These are phyloP conservation scores for Flaveria ramosissima DNA, from an alignment of 129 eudicot genomes.

Conservation along the genomic window DNA sequence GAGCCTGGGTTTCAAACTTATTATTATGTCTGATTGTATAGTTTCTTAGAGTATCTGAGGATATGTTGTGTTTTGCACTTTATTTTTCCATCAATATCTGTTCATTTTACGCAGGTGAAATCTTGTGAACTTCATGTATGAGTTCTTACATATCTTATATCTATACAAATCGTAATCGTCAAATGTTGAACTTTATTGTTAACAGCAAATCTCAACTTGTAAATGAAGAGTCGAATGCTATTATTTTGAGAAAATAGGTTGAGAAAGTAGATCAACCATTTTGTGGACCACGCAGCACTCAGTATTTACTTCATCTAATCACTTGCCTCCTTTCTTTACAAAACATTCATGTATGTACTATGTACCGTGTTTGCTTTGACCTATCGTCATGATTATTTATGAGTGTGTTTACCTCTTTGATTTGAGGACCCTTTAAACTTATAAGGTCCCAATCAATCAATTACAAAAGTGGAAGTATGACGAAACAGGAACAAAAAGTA, in stretches of 20 bases:
- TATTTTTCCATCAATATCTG: slow-evolving; percentile 6
- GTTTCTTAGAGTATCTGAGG: not conserved
- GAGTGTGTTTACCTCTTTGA: not conserved
- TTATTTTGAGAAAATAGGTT: not conserved
- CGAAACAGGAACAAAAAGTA: slow-evolving; percentile 4
- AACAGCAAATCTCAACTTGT: not conserved
- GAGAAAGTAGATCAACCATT: not conserved
- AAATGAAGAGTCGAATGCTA: not conserved
- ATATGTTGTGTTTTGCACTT: not conserved
- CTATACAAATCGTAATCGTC: slow-evolving; percentile 13
- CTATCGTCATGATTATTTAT: slow-evolving; percentile 1
- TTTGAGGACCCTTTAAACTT: not conserved
- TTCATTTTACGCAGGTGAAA: not conserved
- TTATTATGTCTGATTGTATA: not conserved
- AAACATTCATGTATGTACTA: too few species aligned
- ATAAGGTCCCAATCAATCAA: not conserved
- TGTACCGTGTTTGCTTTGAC: not conserved
- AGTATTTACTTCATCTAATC: slow-evolving; percentile 2
- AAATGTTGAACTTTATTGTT: slow-evolving; percentile 15
- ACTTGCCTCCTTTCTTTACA: too few species aligned
- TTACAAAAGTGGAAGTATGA: not conserved
- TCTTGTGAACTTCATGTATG: not conserved
- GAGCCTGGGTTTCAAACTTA: slow-evolving; percentile 6
- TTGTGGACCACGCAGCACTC: not conserved
- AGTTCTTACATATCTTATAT: slow-evolving; percentile 1